Evolutionary conservation across 2,329 filamentous ascomycete genomes (phyloP).

Genomic region (Aspergillus oerlinghausenensis): DNA sequence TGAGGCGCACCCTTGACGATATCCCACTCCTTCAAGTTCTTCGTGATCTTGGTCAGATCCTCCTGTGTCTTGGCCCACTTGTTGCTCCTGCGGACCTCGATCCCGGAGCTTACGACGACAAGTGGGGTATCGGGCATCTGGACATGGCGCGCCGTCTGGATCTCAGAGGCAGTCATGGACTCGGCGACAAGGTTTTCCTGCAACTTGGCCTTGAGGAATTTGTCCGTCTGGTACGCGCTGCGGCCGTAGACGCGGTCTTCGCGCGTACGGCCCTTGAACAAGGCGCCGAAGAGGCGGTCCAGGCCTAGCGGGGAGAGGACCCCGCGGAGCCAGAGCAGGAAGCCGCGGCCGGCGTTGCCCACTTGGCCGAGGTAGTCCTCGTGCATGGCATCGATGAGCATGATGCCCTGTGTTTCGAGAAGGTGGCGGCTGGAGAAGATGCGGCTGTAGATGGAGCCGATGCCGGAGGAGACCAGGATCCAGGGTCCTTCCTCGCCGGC

Average conservation of each 20-base stretch:
- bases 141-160: conserved; percentile 71
- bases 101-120: conserved; percentile 76
- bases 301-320: conserved; percentile 82
- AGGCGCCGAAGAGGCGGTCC: conserved; percentile 70
- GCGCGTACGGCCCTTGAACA: conserved; percentile 75
- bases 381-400: conserved; percentile 84
- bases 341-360: conserved; percentile 65
- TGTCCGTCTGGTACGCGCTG: conserved; percentile 72
- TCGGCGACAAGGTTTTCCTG: conserved; percentile 88
- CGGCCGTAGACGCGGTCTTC: conserved; percentile 82
- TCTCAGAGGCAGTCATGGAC: conserved; percentile 78
- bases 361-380: conserved; percentile 72
- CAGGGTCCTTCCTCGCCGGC: conserved; percentile 83
- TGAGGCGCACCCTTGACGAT: conserved; percentile 80
- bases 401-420: conserved; percentile 67
- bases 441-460: conserved; percentile 82
- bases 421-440: conserved; percentile 85
- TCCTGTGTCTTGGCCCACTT: conserved; percentile 82
- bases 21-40: conserved; percentile 77
- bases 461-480: conserved; percentile 79
- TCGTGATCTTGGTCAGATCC: conserved; percentile 74
- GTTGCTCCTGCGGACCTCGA: conserved; percentile 59
- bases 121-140: conserved; percentile 72
- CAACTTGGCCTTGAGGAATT: conserved; percentile 81
- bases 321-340: conserved; percentile 80